These are phyloP conservation scores for Aphanomyces stellatus DNA, from an alignment of 352 stramenopile genomes.

Conservation along the genomic window DNA sequence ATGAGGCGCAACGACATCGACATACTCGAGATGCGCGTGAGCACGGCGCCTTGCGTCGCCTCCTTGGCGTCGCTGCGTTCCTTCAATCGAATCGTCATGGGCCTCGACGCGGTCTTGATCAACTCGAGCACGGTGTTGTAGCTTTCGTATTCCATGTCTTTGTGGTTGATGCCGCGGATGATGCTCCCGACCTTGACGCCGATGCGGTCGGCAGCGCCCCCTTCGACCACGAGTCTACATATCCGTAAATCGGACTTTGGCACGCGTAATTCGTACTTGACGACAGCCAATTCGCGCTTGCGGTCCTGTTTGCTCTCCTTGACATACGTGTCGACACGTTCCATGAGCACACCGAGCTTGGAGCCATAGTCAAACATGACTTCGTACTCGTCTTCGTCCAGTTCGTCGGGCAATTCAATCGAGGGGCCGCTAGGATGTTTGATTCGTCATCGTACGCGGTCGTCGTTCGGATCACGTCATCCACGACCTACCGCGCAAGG, in stretches of 20 bases:
- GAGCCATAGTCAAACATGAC: slow-evolving; percentile 63
- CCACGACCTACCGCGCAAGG: not conserved
- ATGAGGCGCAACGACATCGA: too few species aligned
- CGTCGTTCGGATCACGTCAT: not conserved
- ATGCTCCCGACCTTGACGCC: slow-evolving; percentile 56
- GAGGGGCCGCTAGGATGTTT: not conserved
- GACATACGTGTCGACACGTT: slow-evolving; percentile 61
- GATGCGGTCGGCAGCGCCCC: slow-evolving; percentile 57
- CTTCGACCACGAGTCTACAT: slow-evolving; percentile 55
- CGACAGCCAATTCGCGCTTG: slow-evolving; percentile 53
- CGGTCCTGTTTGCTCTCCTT: slow-evolving; percentile 34
- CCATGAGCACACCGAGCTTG: slow-evolving; percentile 78
- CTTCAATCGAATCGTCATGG: slow-evolving; percentile 65
- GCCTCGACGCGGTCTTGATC: slow-evolving; percentile 67
- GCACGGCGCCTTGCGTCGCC: slow-evolving; percentile 51
- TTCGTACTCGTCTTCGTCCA: slow-evolving; percentile 55
- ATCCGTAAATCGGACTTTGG: too few species aligned
- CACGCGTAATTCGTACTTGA: slow-evolving; percentile 36
- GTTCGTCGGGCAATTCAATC: slow-evolving; percentile 28
- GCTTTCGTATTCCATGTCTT: slow-evolving; percentile 40
- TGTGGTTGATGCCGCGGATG: slow-evolving; percentile 63
- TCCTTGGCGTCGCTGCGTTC: slow-evolving; percentile 55
- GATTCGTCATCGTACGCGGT: not conserved
- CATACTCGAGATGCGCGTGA: slow-evolving; percentile 77
- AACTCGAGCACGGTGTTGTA: slow-evolving; percentile 62